Evolutionary conservation across 2,329 filamentous ascomycete genomes (phyloP).

Genomic region (Metarhizium guizhouense): DNA sequence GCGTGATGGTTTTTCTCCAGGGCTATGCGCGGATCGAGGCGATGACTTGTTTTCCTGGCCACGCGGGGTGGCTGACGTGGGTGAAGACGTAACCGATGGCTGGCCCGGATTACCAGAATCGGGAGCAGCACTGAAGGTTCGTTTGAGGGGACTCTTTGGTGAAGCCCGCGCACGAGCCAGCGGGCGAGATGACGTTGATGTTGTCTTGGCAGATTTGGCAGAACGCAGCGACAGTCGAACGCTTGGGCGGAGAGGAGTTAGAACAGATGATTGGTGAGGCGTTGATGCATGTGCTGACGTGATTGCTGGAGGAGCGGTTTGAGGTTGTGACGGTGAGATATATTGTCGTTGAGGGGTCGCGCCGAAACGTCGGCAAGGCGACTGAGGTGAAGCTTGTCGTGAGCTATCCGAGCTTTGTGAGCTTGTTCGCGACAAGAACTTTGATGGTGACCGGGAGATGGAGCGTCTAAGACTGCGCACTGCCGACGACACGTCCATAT

Average conservation of each 20-base stretch:
- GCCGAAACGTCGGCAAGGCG: slow-evolving; percentile 37
- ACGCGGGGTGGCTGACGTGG: slow-evolving; percentile 26
- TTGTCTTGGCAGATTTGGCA: slow-evolving; percentile 49
- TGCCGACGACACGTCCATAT: slow-evolving; percentile 73
- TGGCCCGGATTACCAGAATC: slow-evolving; percentile 60
- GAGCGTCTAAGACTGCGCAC: slow-evolving; percentile 80
- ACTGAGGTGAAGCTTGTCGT: slow-evolving; percentile 38
- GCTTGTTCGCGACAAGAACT: slow-evolving; percentile 54
- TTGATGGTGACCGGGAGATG: slow-evolving; percentile 87
- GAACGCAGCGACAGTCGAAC: slow-evolving; percentile 59
- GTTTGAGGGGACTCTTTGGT: slow-evolving; percentile 73
- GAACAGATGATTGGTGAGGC: slow-evolving; percentile 38
- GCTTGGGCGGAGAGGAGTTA: slow-evolving; percentile 57
- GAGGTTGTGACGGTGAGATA: slow-evolving; percentile 20
- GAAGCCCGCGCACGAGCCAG: slow-evolving; percentile 58
- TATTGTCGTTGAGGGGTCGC: slow-evolving; percentile 27
- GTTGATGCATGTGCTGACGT: slow-evolving; percentile 18
- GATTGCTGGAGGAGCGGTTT: slow-evolving; percentile 26
- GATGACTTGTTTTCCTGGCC: slow-evolving; percentile 34
- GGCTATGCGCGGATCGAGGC: slow-evolving; percentile 24
- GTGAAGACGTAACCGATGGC: slow-evolving; percentile 33
- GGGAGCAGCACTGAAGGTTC: slow-evolving; percentile 60
- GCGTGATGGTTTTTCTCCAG: slow-evolving; percentile 37
- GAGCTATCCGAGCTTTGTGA: slow-evolving; percentile 41
- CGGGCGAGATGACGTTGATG: slow-evolving; percentile 38